Percentiles rank a stretch among this genome's conserved stretches.
phyloP scores from a whole-genome alignment of 441 rosid genomes.

The Eutrema salsugineum region DNA sequence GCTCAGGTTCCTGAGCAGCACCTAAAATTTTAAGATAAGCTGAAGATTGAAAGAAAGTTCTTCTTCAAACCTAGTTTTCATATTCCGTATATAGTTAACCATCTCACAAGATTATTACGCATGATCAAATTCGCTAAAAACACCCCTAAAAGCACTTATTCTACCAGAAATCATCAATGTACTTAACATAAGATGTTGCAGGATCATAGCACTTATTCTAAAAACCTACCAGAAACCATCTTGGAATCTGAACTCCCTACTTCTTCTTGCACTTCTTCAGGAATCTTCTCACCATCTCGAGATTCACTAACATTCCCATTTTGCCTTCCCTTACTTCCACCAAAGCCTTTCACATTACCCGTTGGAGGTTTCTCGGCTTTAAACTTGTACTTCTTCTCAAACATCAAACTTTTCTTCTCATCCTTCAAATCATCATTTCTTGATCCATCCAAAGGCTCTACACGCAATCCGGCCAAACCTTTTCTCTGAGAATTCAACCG shows the following conservation, averaged over 20 bases:
- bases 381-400: constrained; percentile 58
- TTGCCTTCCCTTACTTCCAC: not conserved
- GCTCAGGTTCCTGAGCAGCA: constrained; percentile 36
- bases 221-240: constrained; percentile 39
- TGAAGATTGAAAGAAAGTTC: constrained; percentile 7
- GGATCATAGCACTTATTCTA: not conserved
- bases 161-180: not conserved
- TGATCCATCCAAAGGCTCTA: constrained; percentile 31
- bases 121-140: not conserved
- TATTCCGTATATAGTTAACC: not conserved
- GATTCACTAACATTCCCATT: constrained; percentile 12
- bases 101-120: not conserved
- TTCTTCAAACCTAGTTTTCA: not conserved
- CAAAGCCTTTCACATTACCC: constrained; percentile 51
- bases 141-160: not conserved
- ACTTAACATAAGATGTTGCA: not conserved
- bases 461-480: constrained; percentile 39
- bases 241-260: constrained; percentile 20
- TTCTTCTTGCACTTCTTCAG: constrained; percentile 26
- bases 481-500: constrained; percentile 46
- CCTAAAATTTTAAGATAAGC: constrained; percentile 38
- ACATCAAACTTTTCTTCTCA: constrained; percentile 33
- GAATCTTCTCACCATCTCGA: constrained; percentile 12
- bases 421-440: constrained; percentile 25
- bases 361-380: constrained; percentile 27